phyloP scores from a whole-genome alignment of 2,329 filamentous ascomycete species.

The Biscogniauxia marginata region DNA sequence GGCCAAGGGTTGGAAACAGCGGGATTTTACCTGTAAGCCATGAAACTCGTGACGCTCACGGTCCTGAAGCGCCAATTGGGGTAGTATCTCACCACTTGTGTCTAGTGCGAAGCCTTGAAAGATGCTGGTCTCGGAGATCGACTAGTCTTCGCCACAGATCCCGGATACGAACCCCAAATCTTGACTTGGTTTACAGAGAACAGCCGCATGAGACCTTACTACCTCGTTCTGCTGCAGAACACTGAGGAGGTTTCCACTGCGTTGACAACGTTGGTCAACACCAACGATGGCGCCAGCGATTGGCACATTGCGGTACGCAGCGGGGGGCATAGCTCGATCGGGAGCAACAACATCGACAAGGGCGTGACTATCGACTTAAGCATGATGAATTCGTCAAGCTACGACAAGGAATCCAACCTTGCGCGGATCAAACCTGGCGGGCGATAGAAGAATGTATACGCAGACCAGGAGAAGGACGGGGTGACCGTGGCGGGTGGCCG shows the following conservation, averaged over 20 bases:
- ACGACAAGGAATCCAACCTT: constrained; percentile 31
- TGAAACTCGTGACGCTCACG: no score
- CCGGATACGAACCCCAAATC: constrained; percentile 22
- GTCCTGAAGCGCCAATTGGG: no score
- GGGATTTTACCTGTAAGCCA: neutral
- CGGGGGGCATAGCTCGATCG: constrained; percentile 47
- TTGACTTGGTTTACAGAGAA: constrained; percentile 23
- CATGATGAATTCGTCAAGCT: constrained; percentile 33
- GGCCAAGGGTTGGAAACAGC: neutral
- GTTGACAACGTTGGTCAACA: constrained; percentile 16
- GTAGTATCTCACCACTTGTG: neutral
- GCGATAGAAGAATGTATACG: constrained; percentile 30
- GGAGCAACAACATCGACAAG: constrained; percentile 41
- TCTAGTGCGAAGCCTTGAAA: constrained; percentile 24
- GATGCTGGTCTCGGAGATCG: constrained; percentile 22
- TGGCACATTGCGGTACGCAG: constrained; percentile 47
- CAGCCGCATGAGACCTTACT: constrained; percentile 22
- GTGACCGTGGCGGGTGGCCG: constrained; percentile 30
- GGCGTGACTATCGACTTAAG: constrained; percentile 46
- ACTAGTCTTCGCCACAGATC: constrained; percentile 21
- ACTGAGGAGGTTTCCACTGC: constrained; percentile 22
- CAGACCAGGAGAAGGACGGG: constrained; percentile 19
- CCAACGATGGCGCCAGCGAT: constrained; percentile 22
- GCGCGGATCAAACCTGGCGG: constrained; percentile 34
- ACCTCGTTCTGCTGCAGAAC: constrained; percentile 24